Evolutionary conservation across 352 stramenopile genomes (phyloP).

Genomic region (Peronospora tabacina): DNA sequence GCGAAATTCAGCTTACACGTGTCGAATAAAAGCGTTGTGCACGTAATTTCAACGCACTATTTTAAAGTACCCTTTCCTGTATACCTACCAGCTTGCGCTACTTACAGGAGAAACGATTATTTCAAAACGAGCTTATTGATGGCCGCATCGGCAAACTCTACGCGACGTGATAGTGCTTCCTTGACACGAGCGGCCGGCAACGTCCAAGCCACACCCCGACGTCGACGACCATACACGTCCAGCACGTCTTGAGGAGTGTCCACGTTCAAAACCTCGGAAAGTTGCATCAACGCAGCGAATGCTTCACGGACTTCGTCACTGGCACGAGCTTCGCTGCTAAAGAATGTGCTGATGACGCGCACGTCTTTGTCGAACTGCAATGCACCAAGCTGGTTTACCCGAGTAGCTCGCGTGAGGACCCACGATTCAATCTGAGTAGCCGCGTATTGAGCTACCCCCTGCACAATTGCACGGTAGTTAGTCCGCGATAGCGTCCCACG

Average conservation of each 20-base stretch:
- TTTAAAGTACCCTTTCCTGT: background rate
- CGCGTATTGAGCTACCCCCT: slow-evolving; percentile 35
- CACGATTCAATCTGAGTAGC: slow-evolving; percentile 54
- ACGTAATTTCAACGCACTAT: too few species aligned
- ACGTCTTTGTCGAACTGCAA: slow-evolving; percentile 85
- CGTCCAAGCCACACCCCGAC: slow-evolving; percentile 60
- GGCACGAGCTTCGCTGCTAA: slow-evolving; percentile 36
- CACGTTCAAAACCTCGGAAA: slow-evolving; percentile 61
- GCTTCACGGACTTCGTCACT: slow-evolving; percentile 42
- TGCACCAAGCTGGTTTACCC: slow-evolving; percentile 76
- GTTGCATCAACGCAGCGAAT: slow-evolving; percentile 60
- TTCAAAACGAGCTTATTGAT: slow-evolving; percentile 61
- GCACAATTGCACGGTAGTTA: slow-evolving; percentile 54
- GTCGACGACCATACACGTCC: slow-evolving; percentile 62
- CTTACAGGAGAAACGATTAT: background rate
- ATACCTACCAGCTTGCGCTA: too few species aligned
- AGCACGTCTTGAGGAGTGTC: slow-evolving; percentile 64
- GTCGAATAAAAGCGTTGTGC: too few species aligned
- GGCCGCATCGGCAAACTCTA: slow-evolving; percentile 62
- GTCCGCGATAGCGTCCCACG: slow-evolving; percentile 40
- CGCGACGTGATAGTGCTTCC: slow-evolving; percentile 62
- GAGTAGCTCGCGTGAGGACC: slow-evolving; percentile 44
- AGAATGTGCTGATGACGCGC: slow-evolving; percentile 59
- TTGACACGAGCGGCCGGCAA: slow-evolving; percentile 62
- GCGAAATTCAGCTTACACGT: too few species aligned